phyloP scores from a whole-genome alignment of 2,329 filamentous ascomycete species.

The Penicillium sclerotigenum region DNA sequence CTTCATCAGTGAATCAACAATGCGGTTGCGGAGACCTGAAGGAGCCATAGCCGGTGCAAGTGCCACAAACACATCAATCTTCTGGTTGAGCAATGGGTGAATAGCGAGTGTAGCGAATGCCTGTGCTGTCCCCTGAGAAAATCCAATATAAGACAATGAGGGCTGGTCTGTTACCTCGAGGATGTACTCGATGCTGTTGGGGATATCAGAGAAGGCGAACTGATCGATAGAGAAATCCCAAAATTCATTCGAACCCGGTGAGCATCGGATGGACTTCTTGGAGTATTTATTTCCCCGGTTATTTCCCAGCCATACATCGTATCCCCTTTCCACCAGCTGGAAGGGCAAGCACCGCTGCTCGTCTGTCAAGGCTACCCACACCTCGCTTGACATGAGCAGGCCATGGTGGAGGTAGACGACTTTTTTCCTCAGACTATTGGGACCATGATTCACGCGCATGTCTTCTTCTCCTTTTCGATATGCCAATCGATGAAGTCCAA shows the following conservation, averaged over 20 bases:
- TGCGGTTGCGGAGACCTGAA: constrained; percentile 79
- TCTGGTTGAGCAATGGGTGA: constrained; percentile 84
- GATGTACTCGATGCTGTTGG: constrained; percentile 89
- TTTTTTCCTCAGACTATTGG: constrained; percentile 68
- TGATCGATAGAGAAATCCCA: constrained; percentile 99
- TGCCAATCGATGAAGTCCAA: constrained; percentile 83
- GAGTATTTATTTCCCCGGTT: constrained; percentile 99
- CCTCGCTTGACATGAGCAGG: constrained; percentile 96
- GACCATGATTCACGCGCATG: constrained; percentile 67
- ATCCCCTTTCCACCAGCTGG: constrained; percentile 81
- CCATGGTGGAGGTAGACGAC: constrained; percentile 95
- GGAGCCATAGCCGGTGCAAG: constrained; percentile 96
- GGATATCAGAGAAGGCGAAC: constrained; percentile 96
- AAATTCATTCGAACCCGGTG: constrained; percentile 73
- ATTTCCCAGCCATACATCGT: constrained; percentile 97
- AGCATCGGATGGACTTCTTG: constrained; percentile 78
- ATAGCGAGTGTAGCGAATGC: constrained; percentile 92
- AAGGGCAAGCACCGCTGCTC: constrained; percentile 84
- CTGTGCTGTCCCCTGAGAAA: constrained; percentile 95
- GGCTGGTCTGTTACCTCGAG: constrained; percentile 76
- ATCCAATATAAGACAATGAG: constrained; percentile 92
- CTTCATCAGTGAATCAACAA: constrained; percentile 91
- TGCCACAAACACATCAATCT: constrained; percentile 93
- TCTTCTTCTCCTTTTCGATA: constrained; percentile 79
- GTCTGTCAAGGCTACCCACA: constrained; percentile 93